Base-by-base conservation (phyloP, 2,329 filamentous ascomycete species). In the Dactylellina cionopaga region DNA sequence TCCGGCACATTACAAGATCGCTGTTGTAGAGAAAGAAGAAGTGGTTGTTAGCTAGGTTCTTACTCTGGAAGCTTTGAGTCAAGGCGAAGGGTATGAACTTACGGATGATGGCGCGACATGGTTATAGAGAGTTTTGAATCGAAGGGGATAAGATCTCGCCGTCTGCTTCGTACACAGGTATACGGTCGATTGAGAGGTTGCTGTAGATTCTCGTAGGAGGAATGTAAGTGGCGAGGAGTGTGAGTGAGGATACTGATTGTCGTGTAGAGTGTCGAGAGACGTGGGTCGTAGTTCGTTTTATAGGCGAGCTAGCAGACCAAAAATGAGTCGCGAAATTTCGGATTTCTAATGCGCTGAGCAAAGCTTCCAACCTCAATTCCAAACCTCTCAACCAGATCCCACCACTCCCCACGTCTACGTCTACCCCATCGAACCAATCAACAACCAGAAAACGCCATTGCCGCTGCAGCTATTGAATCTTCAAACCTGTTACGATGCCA, bases 71-170 rank as follows among this genome's bases (percentile, higher is more conserved):
- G 11, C 29, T 15, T 24, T 19, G n/a, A 6, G 17, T 37, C 62
- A 27, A 6, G 17, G 31, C 46, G 24, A 25, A 24, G 41, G 31
- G 13, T 35, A 15, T 13, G 31, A 52, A 84, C 88, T 84, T 85
- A 91, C 89, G 93, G 93, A 81, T 97, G 92, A 86, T 96, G 92
- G 83, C 92, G 92, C 80, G 92, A 96, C 92, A 96, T 96, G 80
- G 33, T 85, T 27, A 11, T 39, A 22, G 35, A 22, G 25, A 10
- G 37, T 35, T 13, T 15, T 17, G 5, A n/a, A n/a, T n/a, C n/a
- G n/a, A n/a, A n/a, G 5, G 51, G 3, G 33, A 27, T 55, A 11
- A 10, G 11, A 29, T 19, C 22, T 6, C 10, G 7, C 15, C 7
- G 39, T 39, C 6, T 49, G 19, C 10, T 19, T 29, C 19, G 15